These are phyloP conservation scores for Aspergillus fischeri DNA, from an alignment of 2,329 filamentous ascomycete species.

Conservation along the genomic window DNA sequence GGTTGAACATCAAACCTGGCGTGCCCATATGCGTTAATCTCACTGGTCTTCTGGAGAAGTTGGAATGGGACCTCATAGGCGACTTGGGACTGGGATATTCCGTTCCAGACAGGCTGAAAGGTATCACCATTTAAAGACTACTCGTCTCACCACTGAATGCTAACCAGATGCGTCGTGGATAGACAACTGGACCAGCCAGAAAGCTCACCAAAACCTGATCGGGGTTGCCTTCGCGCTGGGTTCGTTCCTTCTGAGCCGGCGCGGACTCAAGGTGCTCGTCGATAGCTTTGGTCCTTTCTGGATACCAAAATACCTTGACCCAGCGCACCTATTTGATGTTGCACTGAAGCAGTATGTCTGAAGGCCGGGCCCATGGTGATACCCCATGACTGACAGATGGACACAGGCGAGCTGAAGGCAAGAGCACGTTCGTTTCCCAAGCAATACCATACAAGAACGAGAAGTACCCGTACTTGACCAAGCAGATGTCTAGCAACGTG, in stretches of 20 bases:
- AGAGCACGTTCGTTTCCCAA: neutral
- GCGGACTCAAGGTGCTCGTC: neutral
- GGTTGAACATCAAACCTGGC: neutral
- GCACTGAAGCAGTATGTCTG: neutral
- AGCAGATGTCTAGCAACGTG: neutral
- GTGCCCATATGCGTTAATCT: neutral
- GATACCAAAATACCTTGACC: neutral
- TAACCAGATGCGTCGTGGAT: neutral
- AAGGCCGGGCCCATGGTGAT: neutral
- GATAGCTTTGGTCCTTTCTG: neutral
- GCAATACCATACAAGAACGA: neutral
- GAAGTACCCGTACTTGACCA: neutral
- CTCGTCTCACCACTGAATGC: too few relatives aligned
- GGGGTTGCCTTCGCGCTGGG: neutral
- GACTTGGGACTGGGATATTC: neutral
- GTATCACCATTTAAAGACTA: neutral
- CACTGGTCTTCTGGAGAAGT: neutral
- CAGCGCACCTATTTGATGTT: neutral
- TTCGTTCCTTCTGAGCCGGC: neutral
- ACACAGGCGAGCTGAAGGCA: neutral
- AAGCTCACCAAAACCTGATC: neutral
- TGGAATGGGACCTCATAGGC: neutral
- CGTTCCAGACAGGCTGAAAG: neutral
- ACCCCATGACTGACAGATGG: neutral
- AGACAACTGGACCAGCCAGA: neutral